Base-by-base conservation (phyloP, 2,329 filamentous ascomycete genomes). In the Lachnellula cervina region DNA sequence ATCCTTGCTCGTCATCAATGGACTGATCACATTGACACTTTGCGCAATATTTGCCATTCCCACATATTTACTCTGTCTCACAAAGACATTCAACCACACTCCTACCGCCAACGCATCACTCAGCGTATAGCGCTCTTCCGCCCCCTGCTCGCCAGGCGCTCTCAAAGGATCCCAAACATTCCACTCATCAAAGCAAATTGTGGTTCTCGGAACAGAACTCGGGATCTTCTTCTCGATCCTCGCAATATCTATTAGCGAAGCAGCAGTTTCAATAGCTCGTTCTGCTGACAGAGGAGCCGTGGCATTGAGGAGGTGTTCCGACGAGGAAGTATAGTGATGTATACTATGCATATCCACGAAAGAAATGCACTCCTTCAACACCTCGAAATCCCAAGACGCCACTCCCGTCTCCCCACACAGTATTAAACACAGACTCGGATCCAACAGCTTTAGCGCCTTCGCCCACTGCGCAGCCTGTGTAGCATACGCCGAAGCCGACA, bases 141-240 rank as follows among this genome's bases (percentile, higher is more conserved):
- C 84, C 2, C 84, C 84, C 37, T 77, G 70, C 58, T 84, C 81
- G 1, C 84, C 83, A 0, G 82, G 81, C 1, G 83, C 83, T 4
- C 83, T 77, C 19, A 76, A 70, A 0, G 83, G 82, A 62, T 85
- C 82, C 84, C 84, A 87, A 5, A 87, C 82, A 63, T 87, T 87
- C 84, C 84, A 87, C 63, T 87, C 83, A 62, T 87, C 84, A 66
- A 87, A 87, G 70, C 83, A 87, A 63, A 87, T 86, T 2, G 76
- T 84, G 17, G 80, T 83, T 5, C 76, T 70, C 0, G 69, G 55
- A 16, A 66, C 62, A 5, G 51, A 59, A 3, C 64, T 47, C 1
- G 66, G 62, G 25, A 71, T 65, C 5, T 66, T 65, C 65, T 84
- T 83, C 64, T 86, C 80, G 57, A 85, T 81, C 2, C 81, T 72